phyloP scores from a whole-genome alignment of 169 alveolate species.

The Neospora caninum region DNA sequence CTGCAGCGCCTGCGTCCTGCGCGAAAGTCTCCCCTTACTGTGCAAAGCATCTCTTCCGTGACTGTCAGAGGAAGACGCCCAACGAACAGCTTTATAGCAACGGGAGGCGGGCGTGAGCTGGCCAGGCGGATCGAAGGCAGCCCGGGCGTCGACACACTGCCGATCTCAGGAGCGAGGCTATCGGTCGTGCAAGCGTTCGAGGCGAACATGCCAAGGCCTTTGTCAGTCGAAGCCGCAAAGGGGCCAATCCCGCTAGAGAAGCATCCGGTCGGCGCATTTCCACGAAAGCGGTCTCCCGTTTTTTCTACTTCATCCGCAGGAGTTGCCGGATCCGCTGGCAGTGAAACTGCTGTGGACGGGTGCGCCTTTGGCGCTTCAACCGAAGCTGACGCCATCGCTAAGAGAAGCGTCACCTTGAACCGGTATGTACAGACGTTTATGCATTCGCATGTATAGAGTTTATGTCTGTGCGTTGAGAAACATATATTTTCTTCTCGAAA shows the following conservation, averaged over 20 bases:
- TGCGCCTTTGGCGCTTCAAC: not conserved
- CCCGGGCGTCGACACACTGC: not conserved
- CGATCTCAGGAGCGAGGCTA: not conserved
- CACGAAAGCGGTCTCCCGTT: not conserved
- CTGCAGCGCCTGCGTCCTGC: too few relatives aligned
- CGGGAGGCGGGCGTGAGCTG: slow-evolving; percentile 82
- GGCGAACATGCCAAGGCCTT: not conserved
- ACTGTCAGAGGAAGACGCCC: slow-evolving; percentile 85
- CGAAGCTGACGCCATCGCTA: not conserved
- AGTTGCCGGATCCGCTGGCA: not conserved
- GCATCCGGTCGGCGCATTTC: not conserved
- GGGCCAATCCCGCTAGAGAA: not conserved
- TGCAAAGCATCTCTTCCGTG: slow-evolving; percentile 80
- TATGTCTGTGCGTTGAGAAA: too few relatives aligned
- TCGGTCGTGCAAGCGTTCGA: not conserved
- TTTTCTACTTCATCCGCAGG: not conserved
- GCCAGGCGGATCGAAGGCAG: not conserved
- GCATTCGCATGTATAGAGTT: too few relatives aligned
- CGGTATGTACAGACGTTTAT: too few relatives aligned
- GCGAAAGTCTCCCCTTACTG: not conserved
- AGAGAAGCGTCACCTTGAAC: too few relatives aligned
- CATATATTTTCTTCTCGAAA: too few relatives aligned
- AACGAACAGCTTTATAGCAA: slow-evolving; percentile 85
- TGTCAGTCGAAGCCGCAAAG: not conserved
- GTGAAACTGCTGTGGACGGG: not conserved